Evolutionary conservation across 2,329 filamentous ascomycete species (phyloP).

Genomic region (Colletotrichum nymphaeae): DNA sequence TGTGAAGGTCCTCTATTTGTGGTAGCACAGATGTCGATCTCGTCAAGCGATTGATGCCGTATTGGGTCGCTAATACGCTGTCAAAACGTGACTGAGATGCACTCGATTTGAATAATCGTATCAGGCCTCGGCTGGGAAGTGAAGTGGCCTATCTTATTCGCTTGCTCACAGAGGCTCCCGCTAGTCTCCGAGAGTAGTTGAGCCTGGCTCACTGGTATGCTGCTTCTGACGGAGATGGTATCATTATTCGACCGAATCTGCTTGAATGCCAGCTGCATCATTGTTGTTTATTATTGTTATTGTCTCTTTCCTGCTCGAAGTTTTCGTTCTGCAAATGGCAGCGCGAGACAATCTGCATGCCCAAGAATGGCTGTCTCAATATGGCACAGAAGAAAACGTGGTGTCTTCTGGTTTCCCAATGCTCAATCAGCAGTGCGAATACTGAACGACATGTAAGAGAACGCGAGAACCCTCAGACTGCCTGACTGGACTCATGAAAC

Average conservation of each 20-base stretch:
- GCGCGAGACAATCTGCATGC: background rate
- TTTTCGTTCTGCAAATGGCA: background rate
- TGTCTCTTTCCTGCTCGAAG: background rate
- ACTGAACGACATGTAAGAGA: background rate
- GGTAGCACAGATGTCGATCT: background rate
- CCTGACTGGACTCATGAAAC: slow-evolving; percentile 19
- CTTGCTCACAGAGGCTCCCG: background rate
- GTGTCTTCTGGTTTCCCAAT: background rate
- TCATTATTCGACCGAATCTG: background rate
- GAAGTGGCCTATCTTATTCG: background rate
- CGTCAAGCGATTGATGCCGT: background rate
- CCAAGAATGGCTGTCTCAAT: background rate
- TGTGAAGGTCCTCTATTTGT: background rate
- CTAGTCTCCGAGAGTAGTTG: background rate
- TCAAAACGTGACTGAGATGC: background rate
- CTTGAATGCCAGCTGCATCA: background rate
- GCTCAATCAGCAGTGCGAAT: background rate
- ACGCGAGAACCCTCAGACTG: background rate
- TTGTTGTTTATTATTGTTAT: background rate
- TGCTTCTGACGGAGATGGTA: background rate
- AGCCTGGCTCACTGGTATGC: background rate
- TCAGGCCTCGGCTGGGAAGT: background rate
- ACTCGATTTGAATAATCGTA: background rate
- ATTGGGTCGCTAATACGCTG: too few relatives aligned
- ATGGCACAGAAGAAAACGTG: background rate